Base-by-base conservation (phyloP, 1,284 basidiomycete genomes). In the Apiotrichum akiyoshidainum region DNA sequence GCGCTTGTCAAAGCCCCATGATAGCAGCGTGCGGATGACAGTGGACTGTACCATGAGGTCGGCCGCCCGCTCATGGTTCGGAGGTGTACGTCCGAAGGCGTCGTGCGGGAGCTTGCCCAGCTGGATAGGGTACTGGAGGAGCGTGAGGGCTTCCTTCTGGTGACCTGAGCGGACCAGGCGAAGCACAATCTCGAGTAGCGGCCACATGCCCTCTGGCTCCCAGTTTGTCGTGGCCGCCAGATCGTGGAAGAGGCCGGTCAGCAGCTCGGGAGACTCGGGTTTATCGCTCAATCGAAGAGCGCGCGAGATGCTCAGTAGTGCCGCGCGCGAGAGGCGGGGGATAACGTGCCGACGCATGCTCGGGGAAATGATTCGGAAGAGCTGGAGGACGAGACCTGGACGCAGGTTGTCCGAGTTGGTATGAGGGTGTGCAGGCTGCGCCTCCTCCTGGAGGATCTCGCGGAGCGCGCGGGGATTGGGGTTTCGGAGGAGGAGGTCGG, bases 401-500 rank as follows among this genome's bases (percentile, higher is more conserved):
- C 57, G 51, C 6, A 64, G 54, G 14, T 37, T 21, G 39, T 46
- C 47, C 5, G 45, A 51, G 10, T 49, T 14, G 13, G 22, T 46
- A 37, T 59, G 47, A 22, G 40, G 46, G 42, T 54, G 59, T 2
- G n/a, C 44, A 6, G 48, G 31, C 16, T 64, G 61, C 8, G 60
- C 44, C 35, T 73, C 70, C 40, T 55, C 58, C 22, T 57, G 37
- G 5, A 73, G 59, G 1, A 71, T 54, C n/a, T 64, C 59, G 0
- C 62, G 51, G 4, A 73, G 55, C 10, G 64, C 52, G 10, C 52
- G 22, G 2, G 64, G 55, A 49, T 70, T 65, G 3, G 69, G 68
- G 46, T 67, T 57, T 2, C 64, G 58, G 22, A 73, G 55, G 1
- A 73, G 50, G 10, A 73, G 55, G 53, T 73, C 71, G 2, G 66